phyloP scores from a whole-genome alignment of 352 stramenopile species.

The Aphanomyces astaci region DNA sequence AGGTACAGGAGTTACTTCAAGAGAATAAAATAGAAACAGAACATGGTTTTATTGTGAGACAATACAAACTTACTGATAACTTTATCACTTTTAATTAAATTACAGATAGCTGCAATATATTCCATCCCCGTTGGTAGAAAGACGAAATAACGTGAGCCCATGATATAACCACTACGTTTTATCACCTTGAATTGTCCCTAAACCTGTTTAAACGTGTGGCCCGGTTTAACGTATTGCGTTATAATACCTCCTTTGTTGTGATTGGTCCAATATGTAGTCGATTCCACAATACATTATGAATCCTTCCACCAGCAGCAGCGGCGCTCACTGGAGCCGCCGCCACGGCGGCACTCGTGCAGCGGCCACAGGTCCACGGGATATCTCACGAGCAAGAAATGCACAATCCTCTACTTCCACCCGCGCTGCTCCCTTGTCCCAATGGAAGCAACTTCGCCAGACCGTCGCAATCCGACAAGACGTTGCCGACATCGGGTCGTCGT shows the following conservation, averaged over 20 bases:
- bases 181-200: neutral
- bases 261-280: neutral
- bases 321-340: neutral
- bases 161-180: too few relatives aligned
- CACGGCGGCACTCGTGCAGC: neutral
- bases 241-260: neutral
- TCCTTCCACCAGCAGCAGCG: neutral
- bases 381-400: neutral
- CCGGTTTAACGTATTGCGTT: neutral
- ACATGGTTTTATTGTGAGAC: too few relatives aligned
- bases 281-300: neutral
- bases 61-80: too few relatives aligned
- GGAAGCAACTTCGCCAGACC: conserved; percentile 60
- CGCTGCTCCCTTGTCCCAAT: conserved; percentile 32
- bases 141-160: too few relatives aligned
- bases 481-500: conserved; percentile 29
- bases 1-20: conserved; percentile 1
- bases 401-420: neutral
- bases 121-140: too few relatives aligned
- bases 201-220: neutral
- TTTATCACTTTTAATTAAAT: too few relatives aligned
- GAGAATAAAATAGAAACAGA: too few relatives aligned
- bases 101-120: too few relatives aligned
- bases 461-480: conserved; percentile 39
- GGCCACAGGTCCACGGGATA: neutral